A percentile compares a stretch with the other conserved stretches of the same genome.
Evolutionary conservation across 345 rosid species (phyloP).

Genomic region (thale cress (Arabidopsis thaliana)): TAIR10.1 NC_003070.9:22272001-22272500

Average conservation of each 20-base stretch:
- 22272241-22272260: constrained; percentile 62
- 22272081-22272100: constrained; percentile 55
- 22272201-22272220: constrained; percentile 62
- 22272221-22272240: constrained; percentile 69
- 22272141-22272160: constrained; percentile 84
- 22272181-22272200: constrained; percentile 63
- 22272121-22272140: constrained; percentile 59
- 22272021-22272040: neutral
- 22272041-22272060: constrained; percentile 35
- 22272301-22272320: constrained; percentile 62
- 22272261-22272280: constrained; percentile 77
- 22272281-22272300: constrained; percentile 68
- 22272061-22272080: constrained; percentile 80
- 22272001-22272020: neutral
- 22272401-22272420: too few species aligned
- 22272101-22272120: constrained; percentile 58
- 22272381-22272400: constrained; percentile 47
- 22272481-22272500: too few species aligned
- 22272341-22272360: constrained; percentile 79
- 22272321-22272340: constrained; percentile 73
- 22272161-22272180: constrained; percentile 60
- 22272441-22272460: too few species aligned
- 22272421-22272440: neutral
- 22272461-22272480: too few species aligned
- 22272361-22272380: constrained; percentile 68